Evolutionary conservation across 179 eudicot species (phyloP).

Genomic region (Gypsophila paniculata): DNA sequence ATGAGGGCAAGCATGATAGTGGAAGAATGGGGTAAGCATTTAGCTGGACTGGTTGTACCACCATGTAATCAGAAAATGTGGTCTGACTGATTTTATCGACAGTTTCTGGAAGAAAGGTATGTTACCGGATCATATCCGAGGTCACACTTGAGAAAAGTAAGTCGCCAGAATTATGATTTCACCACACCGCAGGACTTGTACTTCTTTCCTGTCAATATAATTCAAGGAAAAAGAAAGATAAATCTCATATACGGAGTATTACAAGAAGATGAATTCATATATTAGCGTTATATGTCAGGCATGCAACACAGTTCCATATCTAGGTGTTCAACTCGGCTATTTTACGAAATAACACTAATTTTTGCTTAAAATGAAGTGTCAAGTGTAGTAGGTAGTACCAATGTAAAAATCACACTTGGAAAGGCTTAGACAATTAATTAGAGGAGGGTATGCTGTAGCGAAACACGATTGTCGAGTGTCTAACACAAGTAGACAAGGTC

Average conservation of each 20-base stretch:
- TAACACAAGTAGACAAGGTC: too few relatives aligned
- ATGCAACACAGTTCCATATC: too few relatives aligned
- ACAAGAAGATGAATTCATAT: background rate
- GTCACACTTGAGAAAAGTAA: conserved; percentile 50
- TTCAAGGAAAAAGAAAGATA: background rate
- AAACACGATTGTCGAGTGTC: too few relatives aligned
- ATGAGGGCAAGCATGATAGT: too few relatives aligned
- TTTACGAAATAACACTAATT: too few relatives aligned
- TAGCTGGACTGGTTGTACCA: background rate
- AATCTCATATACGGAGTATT: background rate
- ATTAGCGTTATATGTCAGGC: too few relatives aligned
- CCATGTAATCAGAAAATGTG: background rate
- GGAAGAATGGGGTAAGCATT: background rate
- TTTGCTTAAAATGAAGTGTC: too few relatives aligned
- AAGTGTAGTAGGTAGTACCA: too few relatives aligned
- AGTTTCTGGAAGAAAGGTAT: background rate
- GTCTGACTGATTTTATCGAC: background rate
- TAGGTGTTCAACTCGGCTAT: too few relatives aligned
- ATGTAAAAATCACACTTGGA: too few relatives aligned
- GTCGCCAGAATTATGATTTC: conserved; percentile 50
- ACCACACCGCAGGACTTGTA: conserved; percentile 41
- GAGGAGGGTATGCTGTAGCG: too few relatives aligned
- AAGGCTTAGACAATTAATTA: too few relatives aligned
- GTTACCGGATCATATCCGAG: background rate
- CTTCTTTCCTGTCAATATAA: conserved; percentile 66